A percentile compares a stretch with the other conserved stretches of the same genome.
Evolutionary conservation across 768 basidiomycete genomes (phyloP).

Genomic region (Dentipellis sp.): DNA sequence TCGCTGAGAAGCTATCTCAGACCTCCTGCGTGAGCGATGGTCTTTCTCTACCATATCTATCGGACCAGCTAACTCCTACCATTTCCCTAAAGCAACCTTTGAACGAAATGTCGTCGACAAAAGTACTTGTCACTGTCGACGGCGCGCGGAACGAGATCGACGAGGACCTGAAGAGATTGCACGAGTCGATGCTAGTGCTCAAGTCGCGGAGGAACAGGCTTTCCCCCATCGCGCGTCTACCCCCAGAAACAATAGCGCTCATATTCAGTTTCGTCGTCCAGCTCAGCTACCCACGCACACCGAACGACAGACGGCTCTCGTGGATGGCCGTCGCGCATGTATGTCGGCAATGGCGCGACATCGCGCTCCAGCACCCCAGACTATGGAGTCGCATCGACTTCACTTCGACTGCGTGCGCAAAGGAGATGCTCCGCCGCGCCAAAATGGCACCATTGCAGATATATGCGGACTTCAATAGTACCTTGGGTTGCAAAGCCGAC

Average conservation of each 20-base stretch:
- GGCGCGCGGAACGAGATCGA: background rate
- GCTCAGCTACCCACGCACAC: background rate
- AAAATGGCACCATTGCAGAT: conserved; percentile 1
- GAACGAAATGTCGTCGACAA: background rate
- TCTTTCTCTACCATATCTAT: too few relatives aligned
- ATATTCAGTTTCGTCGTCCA: conserved; percentile 3
- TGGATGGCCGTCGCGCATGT: conserved; percentile 8
- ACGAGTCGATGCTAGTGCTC: background rate
- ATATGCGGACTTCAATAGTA: background rate
- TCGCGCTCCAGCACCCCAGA: conserved; percentile 4
- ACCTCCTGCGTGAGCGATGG: too few relatives aligned
- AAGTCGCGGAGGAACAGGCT: conserved; percentile 3
- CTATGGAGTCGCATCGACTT: conserved; percentile 6
- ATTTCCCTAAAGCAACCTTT: too few relatives aligned
- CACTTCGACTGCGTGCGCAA: background rate
- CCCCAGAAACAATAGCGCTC: background rate
- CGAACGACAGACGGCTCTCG: background rate
- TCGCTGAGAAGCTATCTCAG: too few relatives aligned
- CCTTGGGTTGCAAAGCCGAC: background rate
- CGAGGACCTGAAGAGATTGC: background rate
- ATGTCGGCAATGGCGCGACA: conserved; percentile 8
- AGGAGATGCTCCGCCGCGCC: conserved; percentile 3
- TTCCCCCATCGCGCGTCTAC: conserved; percentile 5
- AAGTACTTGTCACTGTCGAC: background rate
- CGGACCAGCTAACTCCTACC: too few relatives aligned